Conservation (phyloP, 768 basidiomycete genomes). For the Neoboletus subvelutipes region DNA sequence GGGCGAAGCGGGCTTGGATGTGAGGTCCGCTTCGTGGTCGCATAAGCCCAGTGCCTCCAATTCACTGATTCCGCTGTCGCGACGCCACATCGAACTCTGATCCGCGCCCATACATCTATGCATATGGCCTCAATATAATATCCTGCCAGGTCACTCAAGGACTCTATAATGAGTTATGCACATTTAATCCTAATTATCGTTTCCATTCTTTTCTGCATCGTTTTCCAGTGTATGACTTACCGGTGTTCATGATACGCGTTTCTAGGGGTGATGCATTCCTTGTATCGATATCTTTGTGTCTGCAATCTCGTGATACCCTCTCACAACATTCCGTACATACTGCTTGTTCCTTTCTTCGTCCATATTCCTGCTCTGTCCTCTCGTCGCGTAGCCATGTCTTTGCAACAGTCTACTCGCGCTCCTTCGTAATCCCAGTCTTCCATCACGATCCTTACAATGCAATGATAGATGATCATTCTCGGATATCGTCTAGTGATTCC, state of each 20-base stretch:
- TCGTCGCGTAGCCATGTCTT: constrained; percentile 6
- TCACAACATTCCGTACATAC: constrained; percentile 1
- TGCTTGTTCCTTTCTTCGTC: neutral
- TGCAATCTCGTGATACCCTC: constrained; percentile 25
- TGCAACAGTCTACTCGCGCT: neutral
- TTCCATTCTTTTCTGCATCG: neutral
- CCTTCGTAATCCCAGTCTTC: neutral
- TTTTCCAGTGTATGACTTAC: constrained; percentile 4
- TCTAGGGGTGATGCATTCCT: constrained; percentile 8
- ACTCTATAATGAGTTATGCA: constrained; percentile 33
- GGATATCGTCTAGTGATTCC: neutral
- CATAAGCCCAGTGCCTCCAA: constrained; percentile 12
- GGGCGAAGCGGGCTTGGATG: constrained; percentile 51
- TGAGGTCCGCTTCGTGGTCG: constrained; percentile 38
- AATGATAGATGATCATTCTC: constrained; percentile 17
- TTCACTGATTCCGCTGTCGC: neutral
- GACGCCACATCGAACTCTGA: neutral
- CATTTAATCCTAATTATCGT: constrained; percentile 34
- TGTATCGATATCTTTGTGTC: constrained; percentile 29
- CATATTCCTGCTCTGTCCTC: neutral
- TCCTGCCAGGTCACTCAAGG: constrained; percentile 10
- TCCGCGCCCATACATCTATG: constrained; percentile 1
- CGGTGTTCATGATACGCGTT: constrained; percentile 4
- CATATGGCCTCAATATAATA: constrained; percentile 7
- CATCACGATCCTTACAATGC: neutral